Conservation (phyloP, 371 early-diverging fungal species). For the Apophysomyces trapeziformis region DNA sequence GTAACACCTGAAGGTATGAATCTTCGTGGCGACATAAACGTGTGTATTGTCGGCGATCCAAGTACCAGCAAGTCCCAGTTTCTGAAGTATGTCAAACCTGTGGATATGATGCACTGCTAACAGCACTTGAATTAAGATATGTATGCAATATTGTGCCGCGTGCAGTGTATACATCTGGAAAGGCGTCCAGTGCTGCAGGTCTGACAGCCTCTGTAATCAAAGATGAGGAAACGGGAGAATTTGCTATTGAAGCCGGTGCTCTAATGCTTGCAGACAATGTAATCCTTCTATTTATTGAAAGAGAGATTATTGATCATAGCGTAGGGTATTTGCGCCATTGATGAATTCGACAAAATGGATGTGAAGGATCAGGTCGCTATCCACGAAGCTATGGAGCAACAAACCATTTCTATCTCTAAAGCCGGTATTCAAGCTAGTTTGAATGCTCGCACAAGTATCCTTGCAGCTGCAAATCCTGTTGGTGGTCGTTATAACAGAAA, state of each 20-base stretch:
- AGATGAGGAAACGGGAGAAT: slow-evolving; percentile 99
- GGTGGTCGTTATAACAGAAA: slow-evolving; percentile 96
- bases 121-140: slow-evolving; percentile 52
- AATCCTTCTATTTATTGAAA: slow-evolving; percentile 15
- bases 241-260: slow-evolving; percentile 99
- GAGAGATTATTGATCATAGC: not conserved
- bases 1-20: slow-evolving; percentile 93
- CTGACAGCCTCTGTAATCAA: slow-evolving; percentile 98
- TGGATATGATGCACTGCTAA: not conserved
- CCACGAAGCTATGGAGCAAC: slow-evolving; percentile 99
- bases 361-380: slow-evolving; percentile 98
- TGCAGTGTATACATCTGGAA: slow-evolving; percentile 98
- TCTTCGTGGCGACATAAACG: slow-evolving; percentile 98
- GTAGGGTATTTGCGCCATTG: slow-evolving; percentile 98
- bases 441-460: slow-evolving; percentile 98
- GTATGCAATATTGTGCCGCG: slow-evolving; percentile 90
- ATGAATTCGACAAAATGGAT: slow-evolving; percentile 99
- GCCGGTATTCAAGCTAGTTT: slow-evolving; percentile 99
- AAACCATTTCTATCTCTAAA: slow-evolving; percentile 99
- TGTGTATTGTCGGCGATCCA: slow-evolving; percentile 99
- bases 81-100: slow-evolving; percentile 69
- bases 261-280: slow-evolving; percentile 99
- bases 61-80: slow-evolving; percentile 98
- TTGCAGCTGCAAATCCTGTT: slow-evolving; percentile 99
- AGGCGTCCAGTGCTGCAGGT: slow-evolving; percentile 99